Evolutionary conservation across 352 stramenopile genomes (phyloP).

Genomic region (Blastocystis sp.): DNA sequence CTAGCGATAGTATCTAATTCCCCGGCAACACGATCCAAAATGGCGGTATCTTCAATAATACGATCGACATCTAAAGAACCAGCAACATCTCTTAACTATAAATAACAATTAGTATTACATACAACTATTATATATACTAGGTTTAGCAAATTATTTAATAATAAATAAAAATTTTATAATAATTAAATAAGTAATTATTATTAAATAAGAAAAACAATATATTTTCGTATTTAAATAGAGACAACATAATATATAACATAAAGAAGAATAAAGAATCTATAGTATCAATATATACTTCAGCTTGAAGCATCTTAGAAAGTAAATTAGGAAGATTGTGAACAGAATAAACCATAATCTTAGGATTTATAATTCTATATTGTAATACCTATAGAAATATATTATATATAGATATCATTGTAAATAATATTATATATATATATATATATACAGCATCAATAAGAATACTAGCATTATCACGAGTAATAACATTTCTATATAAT

Average conservation of each 20-base stretch:
- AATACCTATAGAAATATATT: constrained; percentile 36
- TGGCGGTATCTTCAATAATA: constrained; percentile 45
- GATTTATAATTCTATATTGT: constrained; percentile 41
- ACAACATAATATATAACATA: too few relatives aligned
- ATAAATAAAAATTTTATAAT: too few relatives aligned
- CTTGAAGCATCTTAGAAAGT: constrained; percentile 42
- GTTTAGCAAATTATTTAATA: too few relatives aligned
- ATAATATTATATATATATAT: too few relatives aligned
- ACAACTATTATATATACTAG: too few relatives aligned
- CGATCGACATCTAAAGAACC: constrained; percentile 44
- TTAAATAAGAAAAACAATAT: too few relatives aligned
- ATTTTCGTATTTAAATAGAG: too few relatives aligned
- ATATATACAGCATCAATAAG: constrained; percentile 41
- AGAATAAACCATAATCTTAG: constrained; percentile 44
- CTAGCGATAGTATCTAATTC: constrained; percentile 40
- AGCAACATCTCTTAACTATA: constrained; percentile 45
- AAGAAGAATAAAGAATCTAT: too few relatives aligned
- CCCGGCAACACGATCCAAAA: constrained; percentile 42
- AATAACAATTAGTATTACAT: too few relatives aligned
- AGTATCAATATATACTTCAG: too few relatives aligned
- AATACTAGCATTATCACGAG: constrained; percentile 44
- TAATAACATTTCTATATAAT: constrained; percentile 42
- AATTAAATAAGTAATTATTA: too few relatives aligned
- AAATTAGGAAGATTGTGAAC: constrained; percentile 44
- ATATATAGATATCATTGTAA: too few relatives aligned